Base-by-base conservation (phyloP, 179 eudicot species). In the Camellia oleifera region DNA sequence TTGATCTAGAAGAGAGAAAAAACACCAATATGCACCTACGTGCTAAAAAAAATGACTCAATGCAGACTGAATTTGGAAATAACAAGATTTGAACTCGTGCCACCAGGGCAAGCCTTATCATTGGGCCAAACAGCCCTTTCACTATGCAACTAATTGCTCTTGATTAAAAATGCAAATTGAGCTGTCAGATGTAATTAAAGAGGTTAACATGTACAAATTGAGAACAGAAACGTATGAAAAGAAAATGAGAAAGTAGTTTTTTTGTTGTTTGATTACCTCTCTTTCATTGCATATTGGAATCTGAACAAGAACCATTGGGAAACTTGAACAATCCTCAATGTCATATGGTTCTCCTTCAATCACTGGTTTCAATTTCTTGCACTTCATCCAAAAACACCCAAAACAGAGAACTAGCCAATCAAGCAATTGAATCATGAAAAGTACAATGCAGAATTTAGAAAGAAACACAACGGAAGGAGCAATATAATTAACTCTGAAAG, bases 291-390 rank as follows among this genome's bases (percentile, higher is more conserved):
- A 32, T 32, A 32, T 32, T 32, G 40, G 92, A 78, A 91, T 91
- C 81, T 89, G 92, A 46, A 91, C 89, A 89, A 91, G 91, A 83
- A 91, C 94, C 94, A 84, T 91, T 3, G 94, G 94, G 77, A 83
- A 89, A 76, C 62, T 79, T 50, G 83, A 77, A 53, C 77, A 72
- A 83, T 88, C 90, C 18, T 89, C 94, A 77, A 86, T 12, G 67
- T 89, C 92, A 75, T 23, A 80, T 54, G 70, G 81, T 72, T 84
- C 86, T 7, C 18, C 84, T 53, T 71, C 78, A 5, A 80, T 69
- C 72, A 65, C 78, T 6, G 94, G 94, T 80, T 83, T 89, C 78
- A 88, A 44, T 77, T 84, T 86, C 85, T 84, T 91, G 73, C 44
- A 79, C 82, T 88, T 88, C 3, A 89, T 88, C 91, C 90, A 91